Conservation (phyloP, 495 filamentous ascomycete genomes). For the Aspergillus indologenus region DNA sequence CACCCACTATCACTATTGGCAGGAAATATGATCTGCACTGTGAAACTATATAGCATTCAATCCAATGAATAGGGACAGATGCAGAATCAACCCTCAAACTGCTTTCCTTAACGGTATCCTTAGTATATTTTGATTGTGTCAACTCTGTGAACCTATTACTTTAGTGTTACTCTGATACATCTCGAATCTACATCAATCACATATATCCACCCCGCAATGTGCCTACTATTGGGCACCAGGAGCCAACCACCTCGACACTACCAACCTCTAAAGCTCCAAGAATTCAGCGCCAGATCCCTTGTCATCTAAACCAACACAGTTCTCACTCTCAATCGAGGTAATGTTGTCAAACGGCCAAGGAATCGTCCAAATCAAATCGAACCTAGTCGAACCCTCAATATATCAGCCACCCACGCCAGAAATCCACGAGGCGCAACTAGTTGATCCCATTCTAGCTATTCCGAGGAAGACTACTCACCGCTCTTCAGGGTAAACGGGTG, state of each 20-base stretch:
- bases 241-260: background rate
- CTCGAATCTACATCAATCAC: too few species aligned
- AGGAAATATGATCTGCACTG: too few species aligned
- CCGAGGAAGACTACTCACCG: slow-evolving; percentile 23
- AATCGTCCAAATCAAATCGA: slow-evolving; percentile 50
- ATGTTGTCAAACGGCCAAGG: slow-evolving; percentile 39
- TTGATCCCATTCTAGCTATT: background rate
- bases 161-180: too few species aligned
- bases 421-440: background rate
- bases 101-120: too few species aligned
- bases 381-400: slow-evolving; percentile 25
- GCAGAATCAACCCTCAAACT: too few species aligned
- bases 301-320: slow-evolving; percentile 43
- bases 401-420: background rate
- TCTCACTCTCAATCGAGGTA: slow-evolving; percentile 35
- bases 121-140: too few species aligned
- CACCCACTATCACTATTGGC: too few species aligned
- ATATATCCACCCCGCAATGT: background rate
- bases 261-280: background rate
- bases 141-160: too few species aligned
- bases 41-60: too few species aligned
- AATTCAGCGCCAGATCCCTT: background rate
- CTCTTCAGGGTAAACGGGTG: slow-evolving; percentile 26
- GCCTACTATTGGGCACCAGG: too few species aligned
- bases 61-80: too few species aligned